Evolutionary conservation across 2,329 filamentous ascomycete species (phyloP).

Genomic region (Colletotrichum truncatum): DNA sequence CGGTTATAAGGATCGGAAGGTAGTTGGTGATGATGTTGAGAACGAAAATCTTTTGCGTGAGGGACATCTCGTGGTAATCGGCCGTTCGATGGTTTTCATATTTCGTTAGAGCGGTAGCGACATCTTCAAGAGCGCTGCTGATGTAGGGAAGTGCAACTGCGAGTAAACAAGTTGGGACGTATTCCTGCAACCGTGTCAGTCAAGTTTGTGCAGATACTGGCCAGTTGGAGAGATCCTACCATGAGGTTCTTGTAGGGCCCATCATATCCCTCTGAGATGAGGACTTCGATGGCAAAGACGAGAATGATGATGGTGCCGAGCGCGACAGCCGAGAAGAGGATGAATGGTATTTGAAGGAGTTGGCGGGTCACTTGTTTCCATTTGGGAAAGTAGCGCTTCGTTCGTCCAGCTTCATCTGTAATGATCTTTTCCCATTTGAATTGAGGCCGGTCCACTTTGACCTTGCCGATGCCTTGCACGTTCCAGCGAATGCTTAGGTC

Average conservation of each 20-base stretch:
- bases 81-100: slow-evolving; percentile 82
- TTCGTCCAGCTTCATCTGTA: slow-evolving; percentile 71
- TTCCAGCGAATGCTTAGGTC: slow-evolving; percentile 79
- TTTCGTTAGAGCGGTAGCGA: slow-evolving; percentile 71
- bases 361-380: slow-evolving; percentile 73
- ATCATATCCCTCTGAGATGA: slow-evolving; percentile 78
- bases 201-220: neutral
- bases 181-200: slow-evolving; percentile 59
- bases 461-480: slow-evolving; percentile 72
- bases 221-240: slow-evolving; percentile 48
- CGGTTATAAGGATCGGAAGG: slow-evolving; percentile 77
- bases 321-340: slow-evolving; percentile 63
- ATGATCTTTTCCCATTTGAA: slow-evolving; percentile 71
- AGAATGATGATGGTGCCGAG: slow-evolving; percentile 74
- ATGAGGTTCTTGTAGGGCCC: slow-evolving; percentile 74
- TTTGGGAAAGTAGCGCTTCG: slow-evolving; percentile 68
- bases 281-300: slow-evolving; percentile 78
- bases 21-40: slow-evolving; percentile 86
- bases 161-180: slow-evolving; percentile 76
- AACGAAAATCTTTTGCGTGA: slow-evolving; percentile 79
- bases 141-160: slow-evolving; percentile 74
- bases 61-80: slow-evolving; percentile 72
- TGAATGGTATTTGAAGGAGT: slow-evolving; percentile 75
- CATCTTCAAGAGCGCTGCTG: slow-evolving; percentile 66
- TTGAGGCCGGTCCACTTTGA: slow-evolving; percentile 72